Evolutionary conservation across 2,329 filamentous ascomycete genomes (phyloP), one percentile per base, ranked within the genome.

Genomic region (Cercospora sp.): DNA sequence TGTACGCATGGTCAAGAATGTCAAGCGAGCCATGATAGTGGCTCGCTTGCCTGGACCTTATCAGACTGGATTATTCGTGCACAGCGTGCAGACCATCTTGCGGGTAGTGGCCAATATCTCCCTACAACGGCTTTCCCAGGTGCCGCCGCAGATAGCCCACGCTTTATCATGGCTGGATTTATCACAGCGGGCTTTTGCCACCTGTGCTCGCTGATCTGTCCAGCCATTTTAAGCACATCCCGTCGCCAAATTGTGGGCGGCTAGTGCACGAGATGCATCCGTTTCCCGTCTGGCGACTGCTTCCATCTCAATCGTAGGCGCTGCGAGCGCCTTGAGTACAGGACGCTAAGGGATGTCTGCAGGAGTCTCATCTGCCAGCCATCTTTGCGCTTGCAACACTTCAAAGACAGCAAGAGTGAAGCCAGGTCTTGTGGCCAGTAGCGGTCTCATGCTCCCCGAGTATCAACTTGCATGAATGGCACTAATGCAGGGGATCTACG

Each of bases 361-460:
- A 64, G 28, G 21, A 40, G 49, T 64, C 24, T 64, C 61, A 64
- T 26, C 5, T 43, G 26, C 45, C 30, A 53, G 61, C 30, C 61
- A 57, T 40, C 49, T 53, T 53, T 43, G 16, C 37, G 16, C 7
- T n/a, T 16, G 37, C 37, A 43, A n/a, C 37, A n/a, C 37, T 43
- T n/a, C 6, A n/a, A 43, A n/a, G 6, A 43, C 16, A 43, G 37
- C 16, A 43, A n/a, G 16, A 43, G 6, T 16, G 7, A 13, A n/a
- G 34, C 37, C 16, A n/a, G 37, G 16, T n/a, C 16, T 9, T 16
- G 37, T 43, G 16, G 37, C 16, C 37, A 43, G 37, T 43, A 0
- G 37, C 37, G 16, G 37, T n/a, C 8, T 3, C 0, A n/a, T 43
- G 37, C 37, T 43, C 16, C 4, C 6, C 37, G 37, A n/a, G 16